Conservation (phyloP, 2,329 filamentous ascomycete genomes). For the Stromatinia cepivora region DNA sequence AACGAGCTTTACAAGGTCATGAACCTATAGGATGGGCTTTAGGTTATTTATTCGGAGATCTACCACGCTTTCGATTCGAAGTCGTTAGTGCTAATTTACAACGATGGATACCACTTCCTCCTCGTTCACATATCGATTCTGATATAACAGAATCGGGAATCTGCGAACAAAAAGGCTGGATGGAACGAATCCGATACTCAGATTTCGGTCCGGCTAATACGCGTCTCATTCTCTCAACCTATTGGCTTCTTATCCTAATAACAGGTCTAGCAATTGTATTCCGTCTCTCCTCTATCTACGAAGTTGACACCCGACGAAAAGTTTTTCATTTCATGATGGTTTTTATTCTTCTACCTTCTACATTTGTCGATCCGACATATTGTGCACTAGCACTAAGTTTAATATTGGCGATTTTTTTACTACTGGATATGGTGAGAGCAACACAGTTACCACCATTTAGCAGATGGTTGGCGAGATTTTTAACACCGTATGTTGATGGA, state of each 20-base stretch:
- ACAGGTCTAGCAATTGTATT: slow-evolving; percentile 75
- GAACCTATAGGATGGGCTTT: slow-evolving; percentile 94
- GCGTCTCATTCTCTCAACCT: slow-evolving; percentile 72
- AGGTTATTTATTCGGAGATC: slow-evolving; percentile 82
- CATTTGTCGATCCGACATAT: slow-evolving; percentile 83
- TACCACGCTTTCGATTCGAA: slow-evolving; percentile 69
- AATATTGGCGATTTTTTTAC: slow-evolving; percentile 78
- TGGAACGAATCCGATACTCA: slow-evolving; percentile 63
- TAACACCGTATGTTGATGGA: slow-evolving; percentile 92
- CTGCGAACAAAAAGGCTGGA: slow-evolving; percentile 56
- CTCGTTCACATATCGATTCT: slow-evolving; percentile 35
- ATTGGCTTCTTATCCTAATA: slow-evolving; percentile 70
- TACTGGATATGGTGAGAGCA: slow-evolving; percentile 86
- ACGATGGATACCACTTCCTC: slow-evolving; percentile 73
- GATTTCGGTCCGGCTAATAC: slow-evolving; percentile 75
- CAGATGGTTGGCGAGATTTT: slow-evolving; percentile 79
- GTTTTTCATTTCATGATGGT: slow-evolving; percentile 99
- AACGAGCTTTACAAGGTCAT: slow-evolving; percentile 64
- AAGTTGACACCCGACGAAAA: slow-evolving; percentile 94
- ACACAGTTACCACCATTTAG: slow-evolving; percentile 89
- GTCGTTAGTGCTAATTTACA: slow-evolving; percentile 68
- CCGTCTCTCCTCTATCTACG: slow-evolving; percentile 71
- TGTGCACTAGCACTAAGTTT: slow-evolving; percentile 76
- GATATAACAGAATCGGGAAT: slow-evolving; percentile 39
- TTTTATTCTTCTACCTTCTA: slow-evolving; percentile 85